A percentile compares a stretch with the other conserved stretches of the same genome.
Conservation (phyloP, 805 yeast genomes). For the Phaffomyces antillensis region DNA sequence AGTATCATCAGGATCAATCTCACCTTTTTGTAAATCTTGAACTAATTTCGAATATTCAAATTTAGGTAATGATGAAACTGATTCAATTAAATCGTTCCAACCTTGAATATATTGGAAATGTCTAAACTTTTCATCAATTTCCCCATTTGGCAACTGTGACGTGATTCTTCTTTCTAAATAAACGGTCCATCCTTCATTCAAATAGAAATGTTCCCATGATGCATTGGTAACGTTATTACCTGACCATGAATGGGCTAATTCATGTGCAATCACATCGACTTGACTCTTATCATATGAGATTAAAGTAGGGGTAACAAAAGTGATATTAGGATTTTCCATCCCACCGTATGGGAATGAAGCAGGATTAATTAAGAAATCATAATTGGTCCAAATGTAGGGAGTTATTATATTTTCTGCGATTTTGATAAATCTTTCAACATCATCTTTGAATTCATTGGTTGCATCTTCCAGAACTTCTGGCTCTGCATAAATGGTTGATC, state of each 20-base stretch:
- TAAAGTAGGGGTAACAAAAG: constrained; percentile 86
- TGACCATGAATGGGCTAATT: constrained; percentile 87
- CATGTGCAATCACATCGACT: constrained; percentile 89
- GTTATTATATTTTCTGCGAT: constrained; percentile 73
- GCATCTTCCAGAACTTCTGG: constrained; percentile 61
- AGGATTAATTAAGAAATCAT: constrained; percentile 76
- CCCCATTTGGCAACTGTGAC: constrained; percentile 33
- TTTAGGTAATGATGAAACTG: constrained; percentile 59
- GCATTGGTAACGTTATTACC: constrained; percentile 88
- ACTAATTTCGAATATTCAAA: constrained; percentile 54
- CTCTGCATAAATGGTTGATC: constrained; percentile 78
- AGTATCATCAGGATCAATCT: constrained; percentile 80
- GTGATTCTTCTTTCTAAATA: constrained; percentile 80
- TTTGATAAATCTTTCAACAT: constrained; percentile 71
- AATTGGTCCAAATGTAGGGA: constrained; percentile 78
- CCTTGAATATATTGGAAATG: constrained; percentile 83
- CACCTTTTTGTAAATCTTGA: constrained; percentile 59
- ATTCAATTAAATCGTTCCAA: constrained; percentile 71
- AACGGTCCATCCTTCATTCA: constrained; percentile 95
- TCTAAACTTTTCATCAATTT: constrained; percentile 65
- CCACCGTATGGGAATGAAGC: constrained; percentile 83
- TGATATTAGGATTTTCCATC: constrained; percentile 90
- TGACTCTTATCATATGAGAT: constrained; percentile 79
- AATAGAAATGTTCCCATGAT: constrained; percentile 92
- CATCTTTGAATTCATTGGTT: constrained; percentile 72